Percentiles rank a stretch among this genome's conserved stretches.
Conservation (phyloP, 352 stramenopile genomes). For the Thalassiosira mediterranea region DNA sequence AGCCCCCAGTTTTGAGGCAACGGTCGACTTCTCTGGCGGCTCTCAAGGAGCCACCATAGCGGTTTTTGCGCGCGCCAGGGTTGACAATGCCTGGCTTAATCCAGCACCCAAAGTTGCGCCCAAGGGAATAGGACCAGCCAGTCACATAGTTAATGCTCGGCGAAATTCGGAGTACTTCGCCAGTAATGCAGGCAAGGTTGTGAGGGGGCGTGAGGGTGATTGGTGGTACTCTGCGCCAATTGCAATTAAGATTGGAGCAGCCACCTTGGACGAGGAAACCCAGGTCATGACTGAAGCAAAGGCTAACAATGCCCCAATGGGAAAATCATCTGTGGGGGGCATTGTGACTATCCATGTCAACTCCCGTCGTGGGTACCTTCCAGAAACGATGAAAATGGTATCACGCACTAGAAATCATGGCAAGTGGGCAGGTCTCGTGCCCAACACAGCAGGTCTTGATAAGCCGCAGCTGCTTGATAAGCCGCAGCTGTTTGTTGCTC, state of each 20-base stretch:
- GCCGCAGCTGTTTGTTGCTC: too few species aligned
- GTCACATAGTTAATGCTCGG: slow-evolving; percentile 81
- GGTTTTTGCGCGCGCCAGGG: slow-evolving; percentile 66
- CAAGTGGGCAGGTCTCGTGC: too few species aligned
- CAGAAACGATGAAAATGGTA: slow-evolving; percentile 13
- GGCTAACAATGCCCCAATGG: slow-evolving; percentile 27
- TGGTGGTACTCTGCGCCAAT: slow-evolving; percentile 71
- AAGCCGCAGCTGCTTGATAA: too few species aligned
- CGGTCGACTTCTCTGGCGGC: slow-evolving; percentile 55
- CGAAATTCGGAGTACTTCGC: slow-evolving; percentile 76
- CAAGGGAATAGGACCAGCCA: slow-evolving; percentile 49
- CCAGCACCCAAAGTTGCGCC: slow-evolving; percentile 30
- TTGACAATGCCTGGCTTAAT: slow-evolving; percentile 77
- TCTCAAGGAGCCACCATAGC: slow-evolving; percentile 49
- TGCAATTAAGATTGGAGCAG: slow-evolving; percentile 50
- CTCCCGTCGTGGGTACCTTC: slow-evolving; percentile 20
- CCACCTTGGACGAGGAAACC: not conserved
- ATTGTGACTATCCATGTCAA: slow-evolving; percentile 41
- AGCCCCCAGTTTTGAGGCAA: slow-evolving; percentile 53
- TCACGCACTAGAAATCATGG: not conserved
- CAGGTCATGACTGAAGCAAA: slow-evolving; percentile 30
- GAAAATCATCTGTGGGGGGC: slow-evolving; percentile 3
- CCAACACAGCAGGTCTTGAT: too few species aligned
- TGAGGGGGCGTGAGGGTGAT: slow-evolving; percentile 56
- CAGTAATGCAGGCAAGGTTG: slow-evolving; percentile 59